Conservation (phyloP, 768 basidiomycete species). For the Amanita muscaria region DNA sequence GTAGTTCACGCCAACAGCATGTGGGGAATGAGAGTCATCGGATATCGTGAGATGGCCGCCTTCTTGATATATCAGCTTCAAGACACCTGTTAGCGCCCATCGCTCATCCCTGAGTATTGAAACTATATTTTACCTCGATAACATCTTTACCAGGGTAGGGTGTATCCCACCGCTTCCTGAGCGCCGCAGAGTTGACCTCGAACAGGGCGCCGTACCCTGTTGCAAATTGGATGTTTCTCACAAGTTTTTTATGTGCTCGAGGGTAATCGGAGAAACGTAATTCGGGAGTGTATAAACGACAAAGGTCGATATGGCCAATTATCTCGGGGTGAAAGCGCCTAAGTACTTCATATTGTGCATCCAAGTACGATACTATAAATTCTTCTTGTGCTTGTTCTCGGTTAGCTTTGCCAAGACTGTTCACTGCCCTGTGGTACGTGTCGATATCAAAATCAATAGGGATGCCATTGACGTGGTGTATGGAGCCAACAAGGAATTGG, state of each 20-base stretch:
- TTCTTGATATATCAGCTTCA: constrained; percentile 65
- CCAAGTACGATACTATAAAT: constrained; percentile 70
- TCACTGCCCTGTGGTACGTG: constrained; percentile 59
- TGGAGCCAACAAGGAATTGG: constrained; percentile 86
- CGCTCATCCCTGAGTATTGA: constrained; percentile 4
- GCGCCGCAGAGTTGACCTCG: constrained; percentile 88
- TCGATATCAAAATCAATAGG: constrained; percentile 87
- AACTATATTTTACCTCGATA: constrained; percentile 40
- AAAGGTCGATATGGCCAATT: constrained; percentile 90
- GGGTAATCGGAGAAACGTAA: constrained; percentile 49
- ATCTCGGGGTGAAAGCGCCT: constrained; percentile 72
- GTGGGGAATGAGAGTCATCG: constrained; percentile 92
- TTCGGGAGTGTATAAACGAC: constrained; percentile 71
- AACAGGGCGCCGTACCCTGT: constrained; percentile 83
- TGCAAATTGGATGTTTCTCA: constrained; percentile 68
- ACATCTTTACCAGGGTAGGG: constrained; percentile 81
- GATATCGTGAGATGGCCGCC: constrained; percentile 80
- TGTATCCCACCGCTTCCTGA: constrained; percentile 82
- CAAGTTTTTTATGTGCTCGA: constrained; percentile 52
- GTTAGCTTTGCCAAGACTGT: constrained; percentile 24
- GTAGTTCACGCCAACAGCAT: constrained; percentile 85
- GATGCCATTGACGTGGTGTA: constrained; percentile 82
- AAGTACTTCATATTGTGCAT: constrained; percentile 72
- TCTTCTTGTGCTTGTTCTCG: constrained; percentile 28
- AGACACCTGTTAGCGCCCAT: constrained; percentile 6